Base-by-base conservation (phyloP, 306 rosid species). In the Betula pendula region DNA sequence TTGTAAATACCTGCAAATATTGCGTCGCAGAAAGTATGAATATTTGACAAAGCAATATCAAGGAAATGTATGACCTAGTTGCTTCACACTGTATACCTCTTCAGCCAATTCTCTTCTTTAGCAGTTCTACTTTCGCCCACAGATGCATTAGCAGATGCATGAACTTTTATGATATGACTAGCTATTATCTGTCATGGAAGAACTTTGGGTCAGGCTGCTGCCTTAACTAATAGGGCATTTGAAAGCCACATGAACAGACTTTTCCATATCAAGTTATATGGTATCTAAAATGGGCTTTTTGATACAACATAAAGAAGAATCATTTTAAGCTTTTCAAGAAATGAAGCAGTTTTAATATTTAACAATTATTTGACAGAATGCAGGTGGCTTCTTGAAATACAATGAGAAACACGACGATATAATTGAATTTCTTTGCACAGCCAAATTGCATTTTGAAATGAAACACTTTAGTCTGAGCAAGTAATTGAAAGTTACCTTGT, bases 91-190 rank as follows among this genome's bases (percentile, higher is more conserved):
- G 50, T 49, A 62, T 85, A 91, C 99, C 99, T 95, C 85, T 95
- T 95, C 82, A 95, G 77, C 99, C 99, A 95, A 77, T 91, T 92
- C 70, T 92, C 97, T 81, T 89, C 98, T 83, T 92, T 88, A 29
- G 88, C 79, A 79, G 27, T 62, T 77, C 79, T 88, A 80, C 4
- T 81, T 35, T 95, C 97, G 66, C 92, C 91, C 69, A 55, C 56
- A 12, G 87, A 77, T 68, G 89, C 83, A 72, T 73, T 72, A 58
- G 97, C 99, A 20, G 97, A 88, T 22, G 97, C 89, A 82, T 95
- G 99, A 43, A 95, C 86, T 83, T 86, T 92, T 72, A 95, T 90
- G 87, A 95, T 85, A 81, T 95, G 99, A 81, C 91, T 90, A 38
- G 97, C 97, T 80, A 95, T 95, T 60, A 85, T 78, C 99, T 95